Conservation (phyloP, 2,329 filamentous ascomycete species). For the Botrytis squamosa region DNA sequence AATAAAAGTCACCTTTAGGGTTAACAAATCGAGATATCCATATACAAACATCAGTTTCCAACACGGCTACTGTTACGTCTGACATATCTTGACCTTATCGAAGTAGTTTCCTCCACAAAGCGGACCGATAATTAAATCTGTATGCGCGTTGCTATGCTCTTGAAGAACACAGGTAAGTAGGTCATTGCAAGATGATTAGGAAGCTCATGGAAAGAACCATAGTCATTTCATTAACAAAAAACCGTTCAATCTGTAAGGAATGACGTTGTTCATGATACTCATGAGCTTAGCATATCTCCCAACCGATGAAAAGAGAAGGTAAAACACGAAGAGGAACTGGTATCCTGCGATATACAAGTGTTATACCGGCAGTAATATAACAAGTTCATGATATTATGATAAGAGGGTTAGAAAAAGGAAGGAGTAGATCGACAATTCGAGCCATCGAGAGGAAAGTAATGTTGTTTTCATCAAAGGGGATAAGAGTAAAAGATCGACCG, state of each 20-base stretch:
- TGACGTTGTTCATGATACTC: not conserved
- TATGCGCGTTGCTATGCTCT: no score
- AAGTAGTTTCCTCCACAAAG: not conserved
- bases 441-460: not conserved
- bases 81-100: not conserved
- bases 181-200: not conserved
- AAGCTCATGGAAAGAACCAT: not conserved
- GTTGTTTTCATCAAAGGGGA: not conserved
- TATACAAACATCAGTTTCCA: not conserved
- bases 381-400: not conserved
- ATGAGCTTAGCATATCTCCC: not conserved
- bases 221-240: fast-evolving
- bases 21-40: not conserved
- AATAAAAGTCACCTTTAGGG: not conserved
- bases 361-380: not conserved
- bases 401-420: not conserved
- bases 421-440: not conserved
- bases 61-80: no score
- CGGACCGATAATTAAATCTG: not conserved
- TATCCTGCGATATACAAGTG: not conserved
- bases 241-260: no score
- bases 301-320: not conserved
- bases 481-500: not conserved
- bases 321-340: not conserved
- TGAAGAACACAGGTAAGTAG: not conserved